Evolutionary conservation across 192 early-diverging fungal genomes (phyloP), one percentile per base, ranked within the genome.

Genomic region (Coemansia sp.): DNA sequence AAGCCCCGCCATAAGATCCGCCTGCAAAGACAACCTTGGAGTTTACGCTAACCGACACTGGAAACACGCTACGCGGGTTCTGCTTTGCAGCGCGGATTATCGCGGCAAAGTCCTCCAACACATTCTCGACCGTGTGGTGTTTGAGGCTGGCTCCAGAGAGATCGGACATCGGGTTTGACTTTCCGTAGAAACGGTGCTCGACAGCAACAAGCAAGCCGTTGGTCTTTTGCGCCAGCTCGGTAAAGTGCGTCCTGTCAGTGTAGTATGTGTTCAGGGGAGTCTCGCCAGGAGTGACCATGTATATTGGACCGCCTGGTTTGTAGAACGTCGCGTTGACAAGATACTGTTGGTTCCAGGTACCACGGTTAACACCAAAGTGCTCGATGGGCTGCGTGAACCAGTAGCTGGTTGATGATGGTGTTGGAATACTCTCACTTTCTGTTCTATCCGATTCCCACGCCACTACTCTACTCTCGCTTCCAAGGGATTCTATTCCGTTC

Each of bases 1-100:
- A 24, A 43, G 83, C 84, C 8, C 87, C 90, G 11, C 83, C 70
- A 59, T 92, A 92, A 5, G 86, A 87, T 50, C 87, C 89, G 8
- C 90, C 90, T 12, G 82, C 81, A n/a, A 86, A 76, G 15, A 72
- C 54, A 14, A 65, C 21, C 44, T 65, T 65, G 34, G 70, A 65
- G 17, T 65, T 58, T 21, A 27, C 33, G 37, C 54, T 65, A 11
- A 72, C 58, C 8, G 58, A 34, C 8, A 72, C 39, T 1, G 70
- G 43, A 33, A 72, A 72, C 6, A 72, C 53, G 19, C 39, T 41
- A 15, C 2, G 11, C 2, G 70, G 70, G 5, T 19, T 38, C n/a
- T 8, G 19, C 35, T 61, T 55, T n/a, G 62, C 74, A 24, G 56
- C 56, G 11, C 58, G 56, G 36, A 66, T 67, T 38, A 77, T 63